phyloP scores from a whole-genome alignment of 352 stramenopile species.

The Thraustotheca clavata region DNA sequence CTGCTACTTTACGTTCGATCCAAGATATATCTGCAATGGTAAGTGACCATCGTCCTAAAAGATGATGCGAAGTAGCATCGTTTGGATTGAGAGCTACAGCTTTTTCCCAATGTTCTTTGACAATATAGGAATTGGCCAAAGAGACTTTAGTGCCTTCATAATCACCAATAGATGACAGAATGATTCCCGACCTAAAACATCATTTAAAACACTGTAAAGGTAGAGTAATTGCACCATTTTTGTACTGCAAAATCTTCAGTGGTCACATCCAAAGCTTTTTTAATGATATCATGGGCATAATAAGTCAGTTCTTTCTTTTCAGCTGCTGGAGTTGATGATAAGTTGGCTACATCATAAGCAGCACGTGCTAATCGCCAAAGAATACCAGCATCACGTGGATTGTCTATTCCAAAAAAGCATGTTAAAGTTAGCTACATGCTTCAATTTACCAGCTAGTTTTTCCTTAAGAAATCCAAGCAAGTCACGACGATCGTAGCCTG shows the following conservation, averaged over 20 bases:
- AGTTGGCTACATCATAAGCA: conserved; percentile 53
- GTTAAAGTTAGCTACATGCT: not conserved
- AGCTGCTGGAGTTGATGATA: conserved; percentile 40
- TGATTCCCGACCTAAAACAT: conserved; percentile 53
- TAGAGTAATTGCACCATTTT: conserved; percentile 47
- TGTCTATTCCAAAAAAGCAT: conserved; percentile 11
- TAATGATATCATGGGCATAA: conserved; percentile 49
- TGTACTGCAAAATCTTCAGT: conserved; percentile 58
- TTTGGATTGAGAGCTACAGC: conserved; percentile 61
- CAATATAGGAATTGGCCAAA: conserved; percentile 73
- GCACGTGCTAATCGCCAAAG: conserved; percentile 56
- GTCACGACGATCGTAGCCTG: conserved; percentile 55
- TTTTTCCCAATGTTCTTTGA: conserved; percentile 74
- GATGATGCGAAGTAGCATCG: conserved; percentile 66
- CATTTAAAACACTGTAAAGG: not conserved
- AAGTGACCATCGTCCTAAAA: conserved; percentile 77
- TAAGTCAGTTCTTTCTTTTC: conserved; percentile 74
- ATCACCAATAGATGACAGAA: conserved; percentile 72
- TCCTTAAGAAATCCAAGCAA: conserved; percentile 53
- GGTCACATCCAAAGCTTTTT: conserved; percentile 41
- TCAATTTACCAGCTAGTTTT: conserved; percentile 33
- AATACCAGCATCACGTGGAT: conserved; percentile 47
- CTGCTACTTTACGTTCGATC: conserved; percentile 75
- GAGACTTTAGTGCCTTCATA: conserved; percentile 81
- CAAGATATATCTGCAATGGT: conserved; percentile 77